Base-by-base conservation (phyloP, 1,139 yeast genomes). In the Sugiyamaella neomexicana region DNA sequence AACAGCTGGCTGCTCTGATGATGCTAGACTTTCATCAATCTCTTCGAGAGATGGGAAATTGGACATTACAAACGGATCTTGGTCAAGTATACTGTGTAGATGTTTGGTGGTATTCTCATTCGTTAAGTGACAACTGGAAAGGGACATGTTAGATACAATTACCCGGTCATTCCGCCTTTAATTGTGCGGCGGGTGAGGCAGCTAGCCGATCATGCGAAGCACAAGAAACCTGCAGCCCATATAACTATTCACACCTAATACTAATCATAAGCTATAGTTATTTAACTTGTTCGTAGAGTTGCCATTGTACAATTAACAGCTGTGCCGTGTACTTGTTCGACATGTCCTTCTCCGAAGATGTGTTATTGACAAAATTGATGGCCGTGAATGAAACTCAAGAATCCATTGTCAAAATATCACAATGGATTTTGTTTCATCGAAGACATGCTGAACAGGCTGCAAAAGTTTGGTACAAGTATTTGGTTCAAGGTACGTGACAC, bases 11-110 rank as follows among this genome's bases (percentile, higher is more conserved):
- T 59, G 60, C 45, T 59, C 64, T 39, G 58, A 47, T 13, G 64
- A 60, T n/a, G 45, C 57, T 51, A 65, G 58, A 44, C 70, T 74
- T 45, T 64, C 60, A 59, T 72, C 74, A 55, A 72, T 65, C 57
- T 75, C 79, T 62, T 86, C 91, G 64, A 90, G 79, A 58, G 89
- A 89, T 46, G 97, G 97, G 72, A 86, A 91, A 71, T 87, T 87
- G 65, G 88, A 91, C 63, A 62, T 62, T 29, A 9, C 7, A 9
- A 29, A 9, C 34, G 2, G 34, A 12, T 38, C 2, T 38, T 38
- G n/a, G 13, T 16, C 41, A 15, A 37, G 9, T 9, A 12, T 39
- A 10, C 6, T 12, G 15, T n/a, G 15, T 37, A 16, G 17, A 37
- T 9, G 17, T 15, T 37, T 20, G 25, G 5, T 5, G 25, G 41